These are phyloP conservation scores for Cicer bijugum DNA, from an alignment of 306 rosid genomes.

Conservation along the genomic window DNA sequence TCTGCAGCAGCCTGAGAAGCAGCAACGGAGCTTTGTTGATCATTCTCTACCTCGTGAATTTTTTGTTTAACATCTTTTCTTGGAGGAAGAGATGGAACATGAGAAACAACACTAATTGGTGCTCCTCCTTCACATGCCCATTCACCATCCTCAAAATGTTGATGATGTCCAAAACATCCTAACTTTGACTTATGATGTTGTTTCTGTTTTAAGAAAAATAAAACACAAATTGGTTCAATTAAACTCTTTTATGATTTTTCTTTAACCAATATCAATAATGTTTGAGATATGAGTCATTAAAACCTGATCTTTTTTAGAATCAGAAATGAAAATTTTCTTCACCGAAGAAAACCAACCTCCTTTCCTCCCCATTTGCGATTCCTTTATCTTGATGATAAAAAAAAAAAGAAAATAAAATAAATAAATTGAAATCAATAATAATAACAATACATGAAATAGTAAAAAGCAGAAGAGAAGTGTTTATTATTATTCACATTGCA, in stretches of 20 bases:
- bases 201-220: conserved; percentile 50
- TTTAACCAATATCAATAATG: not conserved
- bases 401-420: not conserved
- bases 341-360: conserved; percentile 85
- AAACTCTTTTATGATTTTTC: conserved; percentile 10
- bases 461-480: not conserved
- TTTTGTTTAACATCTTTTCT: conserved; percentile 44
- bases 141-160: conserved; percentile 45
- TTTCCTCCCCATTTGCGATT: conserved; percentile 80
- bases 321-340: conserved; percentile 69
- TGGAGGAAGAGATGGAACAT: conserved; percentile 48
- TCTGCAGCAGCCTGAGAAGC: conserved; percentile 81
- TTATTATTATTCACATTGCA: not conserved
- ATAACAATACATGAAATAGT: not conserved
- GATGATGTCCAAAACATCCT: conserved; percentile 63
- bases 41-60: conserved; percentile 51
- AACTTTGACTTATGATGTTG: conserved; percentile 57
- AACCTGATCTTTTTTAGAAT: conserved; percentile 83
- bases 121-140: conserved; percentile 39
- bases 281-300: not conserved
- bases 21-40: conserved; percentile 66
- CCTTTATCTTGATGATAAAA: conserved; percentile 44
- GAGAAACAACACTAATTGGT: conserved; percentile 30
- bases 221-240: not conserved
- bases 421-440: not conserved